Evolutionary conservation across 371 early-diverging fungal species (phyloP).

Genomic region (Actinomortierella wolfii): DNA sequence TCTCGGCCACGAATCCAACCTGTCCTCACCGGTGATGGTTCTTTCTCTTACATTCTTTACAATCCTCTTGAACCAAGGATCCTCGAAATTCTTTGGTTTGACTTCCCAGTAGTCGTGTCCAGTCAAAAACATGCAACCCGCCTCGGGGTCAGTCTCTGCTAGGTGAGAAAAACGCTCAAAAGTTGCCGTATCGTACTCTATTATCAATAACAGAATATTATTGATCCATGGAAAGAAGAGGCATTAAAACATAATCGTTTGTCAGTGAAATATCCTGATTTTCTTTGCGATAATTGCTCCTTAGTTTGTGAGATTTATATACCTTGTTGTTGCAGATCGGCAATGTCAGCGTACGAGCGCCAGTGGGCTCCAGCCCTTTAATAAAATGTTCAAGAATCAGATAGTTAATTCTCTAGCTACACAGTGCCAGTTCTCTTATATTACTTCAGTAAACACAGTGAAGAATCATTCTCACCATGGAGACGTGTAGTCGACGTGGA

Average conservation of each 20-base stretch:
- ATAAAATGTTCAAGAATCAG: conserved; percentile 1
- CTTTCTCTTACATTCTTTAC: conserved; percentile 52
- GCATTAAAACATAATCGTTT: background rate
- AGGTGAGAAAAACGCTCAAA: conserved; percentile 53
- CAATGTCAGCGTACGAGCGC: conserved; percentile 51
- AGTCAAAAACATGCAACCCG: conserved; percentile 53
- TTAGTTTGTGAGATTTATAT: background rate
- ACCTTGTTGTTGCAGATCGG: conserved; percentile 53
- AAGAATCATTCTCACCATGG: conserved; percentile 50
- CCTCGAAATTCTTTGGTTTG: conserved; percentile 41
- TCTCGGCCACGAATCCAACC: too few species aligned
- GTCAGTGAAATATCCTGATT: too few species aligned
- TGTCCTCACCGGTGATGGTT: too few species aligned
- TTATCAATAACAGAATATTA: too few species aligned
- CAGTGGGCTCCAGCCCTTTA: conserved; percentile 75
- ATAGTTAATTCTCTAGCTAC: background rate
- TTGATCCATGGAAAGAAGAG: background rate
- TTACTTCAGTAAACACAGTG: conserved; percentile 6
- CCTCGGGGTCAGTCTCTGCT: conserved; percentile 41
- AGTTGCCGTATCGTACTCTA: conserved; percentile 54
- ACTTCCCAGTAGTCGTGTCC: conserved; percentile 55
- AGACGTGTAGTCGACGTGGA: conserved; percentile 68
- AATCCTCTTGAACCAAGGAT: conserved; percentile 60
- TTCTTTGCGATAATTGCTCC: too few species aligned
- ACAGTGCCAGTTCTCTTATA: conserved; percentile 12